Conservation (phyloP, 129 eudicot genomes). For the Deinandra increscens region DNA sequence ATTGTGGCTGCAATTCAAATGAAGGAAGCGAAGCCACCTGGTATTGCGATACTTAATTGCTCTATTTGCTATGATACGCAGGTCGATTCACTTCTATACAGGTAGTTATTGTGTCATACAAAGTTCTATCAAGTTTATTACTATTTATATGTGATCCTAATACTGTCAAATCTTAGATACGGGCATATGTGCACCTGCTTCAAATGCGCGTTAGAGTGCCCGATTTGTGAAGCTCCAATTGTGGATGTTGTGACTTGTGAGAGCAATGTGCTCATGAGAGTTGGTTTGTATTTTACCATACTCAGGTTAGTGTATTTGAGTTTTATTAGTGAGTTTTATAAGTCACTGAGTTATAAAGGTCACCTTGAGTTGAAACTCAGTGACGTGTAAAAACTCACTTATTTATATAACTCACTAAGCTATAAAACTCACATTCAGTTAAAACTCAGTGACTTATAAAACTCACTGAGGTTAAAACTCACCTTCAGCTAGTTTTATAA, state of each 20-base stretch:
- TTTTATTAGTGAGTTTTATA: too few species aligned
- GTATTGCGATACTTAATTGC: constrained; percentile 16
- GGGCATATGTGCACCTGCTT: too few species aligned
- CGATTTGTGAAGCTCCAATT: constrained; percentile 39
- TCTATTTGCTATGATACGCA: constrained; percentile 27
- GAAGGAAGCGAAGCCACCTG: constrained; percentile 15
- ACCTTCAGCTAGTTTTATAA: too few species aligned
- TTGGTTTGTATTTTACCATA: too few species aligned
- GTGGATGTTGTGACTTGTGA: constrained; percentile 35
- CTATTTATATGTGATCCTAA: neutral
- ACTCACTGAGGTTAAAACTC: too few species aligned
- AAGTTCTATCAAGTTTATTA: neutral
- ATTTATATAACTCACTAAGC: too few species aligned
- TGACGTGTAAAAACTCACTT: too few species aligned
- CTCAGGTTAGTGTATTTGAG: too few species aligned
- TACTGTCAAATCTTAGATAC: constrained; percentile 12
- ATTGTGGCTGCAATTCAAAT: constrained; percentile 22
- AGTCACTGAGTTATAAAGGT: too few species aligned
- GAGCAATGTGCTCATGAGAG: constrained; percentile 24
- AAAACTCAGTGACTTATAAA: too few species aligned
- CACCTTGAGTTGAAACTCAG: too few species aligned
- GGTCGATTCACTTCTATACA: constrained; percentile 34
- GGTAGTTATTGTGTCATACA: constrained; percentile 12
- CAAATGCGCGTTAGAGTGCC: constrained; percentile 36
- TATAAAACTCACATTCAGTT: too few species aligned